phyloP scores from a whole-genome alignment of 1,139 yeast genomes.

The Hyphopichia buzzinii region DNA sequence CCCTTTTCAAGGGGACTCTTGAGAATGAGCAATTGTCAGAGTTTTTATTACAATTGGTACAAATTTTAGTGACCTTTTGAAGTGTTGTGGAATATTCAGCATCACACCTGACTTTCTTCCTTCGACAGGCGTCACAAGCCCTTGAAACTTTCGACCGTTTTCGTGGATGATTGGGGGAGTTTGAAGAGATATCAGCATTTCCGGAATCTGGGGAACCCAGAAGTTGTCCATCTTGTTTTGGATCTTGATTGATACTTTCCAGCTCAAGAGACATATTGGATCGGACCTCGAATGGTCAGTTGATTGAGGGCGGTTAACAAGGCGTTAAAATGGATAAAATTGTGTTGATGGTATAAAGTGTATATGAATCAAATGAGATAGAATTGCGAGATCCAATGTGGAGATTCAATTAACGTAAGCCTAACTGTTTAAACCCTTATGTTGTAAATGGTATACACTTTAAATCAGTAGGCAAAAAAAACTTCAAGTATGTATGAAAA shows the following conservation, averaged over 20 bases:
- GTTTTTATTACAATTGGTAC: conserved; percentile 57
- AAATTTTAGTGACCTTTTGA: conserved; percentile 46
- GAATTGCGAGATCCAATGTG: no score
- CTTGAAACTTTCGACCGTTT: conserved; percentile 66
- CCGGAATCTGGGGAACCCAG: not conserved
- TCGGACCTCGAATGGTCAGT: not conserved
- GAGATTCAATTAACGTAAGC: no score
- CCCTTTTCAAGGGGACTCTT: conserved; percentile 70
- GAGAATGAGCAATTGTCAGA: conserved; percentile 60
- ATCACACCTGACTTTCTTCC: conserved; percentile 63
- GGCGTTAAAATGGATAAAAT: no score
- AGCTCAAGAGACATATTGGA: not conserved
- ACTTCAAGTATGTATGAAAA: no score
- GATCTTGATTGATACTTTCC: not conserved
- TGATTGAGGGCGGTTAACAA: no score
- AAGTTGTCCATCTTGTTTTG: not conserved
- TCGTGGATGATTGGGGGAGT: conserved; percentile 28
- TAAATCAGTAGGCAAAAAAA: no score
- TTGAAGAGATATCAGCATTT: not conserved
- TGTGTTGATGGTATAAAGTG: no score
- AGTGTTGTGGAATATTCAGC: conserved; percentile 47
- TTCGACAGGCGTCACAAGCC: conserved; percentile 67
- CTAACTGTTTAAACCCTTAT: no score
- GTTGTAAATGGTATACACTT: no score
- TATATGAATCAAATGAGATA: no score